Conservation (phyloP, 2,329 filamentous ascomycete genomes). For the Zasmidium citrigriseum region DNA sequence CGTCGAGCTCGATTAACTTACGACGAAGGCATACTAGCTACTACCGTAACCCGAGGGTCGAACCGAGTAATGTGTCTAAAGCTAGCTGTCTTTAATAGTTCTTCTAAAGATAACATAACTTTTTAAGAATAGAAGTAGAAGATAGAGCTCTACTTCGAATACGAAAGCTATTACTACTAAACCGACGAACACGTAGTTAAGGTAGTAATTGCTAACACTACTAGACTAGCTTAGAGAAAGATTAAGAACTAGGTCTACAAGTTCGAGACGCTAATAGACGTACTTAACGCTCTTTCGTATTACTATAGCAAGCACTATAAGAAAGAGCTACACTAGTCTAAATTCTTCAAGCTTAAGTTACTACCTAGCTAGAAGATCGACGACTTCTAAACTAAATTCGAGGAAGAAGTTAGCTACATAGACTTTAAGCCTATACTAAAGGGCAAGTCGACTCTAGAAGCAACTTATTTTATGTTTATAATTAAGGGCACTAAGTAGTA, state of each 20-base stretch:
- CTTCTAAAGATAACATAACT: not conserved
- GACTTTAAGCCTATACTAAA: too few species aligned
- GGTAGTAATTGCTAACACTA: not conserved
- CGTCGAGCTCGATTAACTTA: not conserved
- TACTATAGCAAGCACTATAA: not conserved
- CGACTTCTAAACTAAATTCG: not conserved
- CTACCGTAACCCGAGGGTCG: not conserved
- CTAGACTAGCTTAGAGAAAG: not conserved
- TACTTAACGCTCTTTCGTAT: not conserved
- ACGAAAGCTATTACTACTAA: not conserved
- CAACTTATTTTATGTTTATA: not conserved
- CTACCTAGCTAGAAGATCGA: not conserved
- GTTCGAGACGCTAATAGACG: not conserved
- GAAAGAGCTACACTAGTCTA: not conserved
- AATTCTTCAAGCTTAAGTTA: not conserved
- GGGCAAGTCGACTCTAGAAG: not conserved
- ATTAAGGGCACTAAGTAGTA: not conserved
- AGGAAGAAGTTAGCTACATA: not conserved
- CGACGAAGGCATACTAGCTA: not conserved
- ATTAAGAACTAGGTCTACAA: not conserved
- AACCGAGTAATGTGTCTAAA: not conserved
- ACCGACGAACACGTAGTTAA: not conserved
- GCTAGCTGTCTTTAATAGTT: not conserved
- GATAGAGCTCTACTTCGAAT: not conserved
- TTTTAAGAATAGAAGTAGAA: not conserved